Percentiles rank a stretch among this genome's conserved stretches.
Evolutionary conservation across 2,329 filamentous ascomycete species (phyloP).

Genomic region (Calonectria hawksworthii): DNA sequence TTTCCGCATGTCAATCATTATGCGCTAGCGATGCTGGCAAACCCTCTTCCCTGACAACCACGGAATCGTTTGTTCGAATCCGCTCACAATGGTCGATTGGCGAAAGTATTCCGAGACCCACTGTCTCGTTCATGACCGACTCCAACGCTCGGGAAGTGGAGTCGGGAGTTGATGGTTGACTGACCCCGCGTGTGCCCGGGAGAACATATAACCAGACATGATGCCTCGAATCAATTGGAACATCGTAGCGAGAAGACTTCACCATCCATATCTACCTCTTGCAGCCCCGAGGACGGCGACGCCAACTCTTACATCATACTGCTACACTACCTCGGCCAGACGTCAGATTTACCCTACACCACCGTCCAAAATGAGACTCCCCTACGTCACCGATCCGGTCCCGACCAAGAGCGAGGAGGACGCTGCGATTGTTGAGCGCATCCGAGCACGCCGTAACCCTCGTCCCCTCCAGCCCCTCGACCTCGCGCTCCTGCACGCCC

Average conservation of each 20-base stretch:
- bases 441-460: slow-evolving; percentile 75
- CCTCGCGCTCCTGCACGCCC: slow-evolving; percentile 80
- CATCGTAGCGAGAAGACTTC: background rate
- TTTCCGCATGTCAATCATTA: background rate
- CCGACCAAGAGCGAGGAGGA: slow-evolving; percentile 60
- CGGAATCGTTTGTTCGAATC: background rate
- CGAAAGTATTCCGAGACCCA: slow-evolving; percentile 26
- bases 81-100: background rate
- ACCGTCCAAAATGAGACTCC: slow-evolving; percentile 70
- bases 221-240: slow-evolving; percentile 24
- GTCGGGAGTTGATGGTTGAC: slow-evolving; percentile 42
- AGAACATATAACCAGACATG: slow-evolving; percentile 46
- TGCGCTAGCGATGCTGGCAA: background rate
- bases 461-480: slow-evolving; percentile 83
- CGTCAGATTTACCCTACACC: slow-evolving; percentile 30
- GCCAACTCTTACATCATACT: background rate
- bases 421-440: slow-evolving; percentile 72
- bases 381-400: slow-evolving; percentile 71
- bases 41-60: background rate
- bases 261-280: background rate
- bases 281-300: background rate
- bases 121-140: slow-evolving; percentile 32
- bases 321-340: background rate
- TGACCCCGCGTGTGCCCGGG: slow-evolving; percentile 45
- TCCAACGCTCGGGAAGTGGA: slow-evolving; percentile 47